Evolutionary conservation across 2,329 filamentous ascomycete genomes (phyloP), one percentile per base, ranked within the genome.

Genomic region (Sordariomycetes sp.): DNA sequence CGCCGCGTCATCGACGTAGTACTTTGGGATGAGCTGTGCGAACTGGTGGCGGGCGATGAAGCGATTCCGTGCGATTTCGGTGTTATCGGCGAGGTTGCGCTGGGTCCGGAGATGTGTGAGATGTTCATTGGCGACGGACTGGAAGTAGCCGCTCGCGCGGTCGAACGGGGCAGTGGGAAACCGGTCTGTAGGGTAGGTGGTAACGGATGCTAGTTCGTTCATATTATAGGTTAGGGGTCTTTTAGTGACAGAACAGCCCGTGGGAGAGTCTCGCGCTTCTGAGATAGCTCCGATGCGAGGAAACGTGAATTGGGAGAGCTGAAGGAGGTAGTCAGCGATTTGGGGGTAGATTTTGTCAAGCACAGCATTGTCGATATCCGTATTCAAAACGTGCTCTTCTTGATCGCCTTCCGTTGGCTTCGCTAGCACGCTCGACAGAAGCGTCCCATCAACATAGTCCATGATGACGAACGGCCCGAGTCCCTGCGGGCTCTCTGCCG

Each of bases 151-250:
- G 58, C 62, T 67, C 34, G 67, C 62, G 53, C 61, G 54, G 55
- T 66, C 59, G 61, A 72, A 74, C 5, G 66, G 62, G 6, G 61
- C 54, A 0, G 65, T 68, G 35, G 68, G 63, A 59, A 71, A 70
- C 37, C 64, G 48, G 53, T 62, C 59, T 20, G 59, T 58, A 8
- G 69, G 66, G 59, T 68, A 74, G 43, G 64, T 65, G 16, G 68
- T 62, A 25, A 70, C 64, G 54, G 64, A 68, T 0, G 62, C 67
- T 54, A 71, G 56, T 59, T 73, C 69, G 59, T 75, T 74, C 68
- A 74, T 74, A 43, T 71, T 70, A 55, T 70, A 71, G n/a, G 70
- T 74, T n/a, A 74, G 62, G 7, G 72, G 71, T 58, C 70, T 61
- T 59, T 60, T 56, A 22, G 64, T 63, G 54, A 72, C 70, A 18